Evolutionary conservation across 2,329 filamentous ascomycete genomes (phyloP).

Genomic region (Beauveria australis): DNA sequence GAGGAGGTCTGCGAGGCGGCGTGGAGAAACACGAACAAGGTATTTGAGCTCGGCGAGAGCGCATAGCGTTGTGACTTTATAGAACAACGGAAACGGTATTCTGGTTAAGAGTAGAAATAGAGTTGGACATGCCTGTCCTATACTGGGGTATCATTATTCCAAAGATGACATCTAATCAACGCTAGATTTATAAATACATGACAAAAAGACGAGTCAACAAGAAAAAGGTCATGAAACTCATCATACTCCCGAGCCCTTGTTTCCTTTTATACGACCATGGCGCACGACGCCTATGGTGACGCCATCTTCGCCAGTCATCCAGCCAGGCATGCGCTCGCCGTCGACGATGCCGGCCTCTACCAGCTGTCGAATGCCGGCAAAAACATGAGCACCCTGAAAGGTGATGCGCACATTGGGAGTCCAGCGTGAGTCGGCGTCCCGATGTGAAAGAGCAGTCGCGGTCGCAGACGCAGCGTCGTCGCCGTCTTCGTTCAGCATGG

Average conservation of each 20-base stretch:
- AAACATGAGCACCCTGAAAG: constrained; percentile 70
- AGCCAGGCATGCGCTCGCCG: constrained; percentile 72
- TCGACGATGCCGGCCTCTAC: constrained; percentile 71
- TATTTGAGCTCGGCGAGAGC: constrained; percentile 64
- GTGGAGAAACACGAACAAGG: constrained; percentile 71
- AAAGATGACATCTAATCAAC: constrained; percentile 1
- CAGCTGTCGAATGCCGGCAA: constrained; percentile 69
- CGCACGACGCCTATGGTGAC: constrained; percentile 65
- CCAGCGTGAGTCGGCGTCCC: constrained; percentile 20
- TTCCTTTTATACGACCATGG: constrained; percentile 54
- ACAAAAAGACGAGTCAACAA: background rate
- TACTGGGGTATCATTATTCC: constrained; percentile 10
- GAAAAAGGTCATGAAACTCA: background rate
- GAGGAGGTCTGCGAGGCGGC: constrained; percentile 81
- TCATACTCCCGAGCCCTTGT: constrained; percentile 48
- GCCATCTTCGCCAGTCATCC: constrained; percentile 84
- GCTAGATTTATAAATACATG: background rate
- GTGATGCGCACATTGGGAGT: constrained; percentile 46
- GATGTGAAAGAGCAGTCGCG: background rate
- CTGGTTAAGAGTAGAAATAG: constrained; percentile 8
- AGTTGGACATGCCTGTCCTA: background rate
- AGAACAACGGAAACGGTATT: background rate
- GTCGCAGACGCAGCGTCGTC: constrained; percentile 1
- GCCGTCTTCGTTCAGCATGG: constrained; percentile 23
- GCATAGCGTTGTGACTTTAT: constrained; percentile 11